Base-by-base conservation (phyloP, 768 basidiomycete genomes). In the Mycena chlorophos region DNA sequence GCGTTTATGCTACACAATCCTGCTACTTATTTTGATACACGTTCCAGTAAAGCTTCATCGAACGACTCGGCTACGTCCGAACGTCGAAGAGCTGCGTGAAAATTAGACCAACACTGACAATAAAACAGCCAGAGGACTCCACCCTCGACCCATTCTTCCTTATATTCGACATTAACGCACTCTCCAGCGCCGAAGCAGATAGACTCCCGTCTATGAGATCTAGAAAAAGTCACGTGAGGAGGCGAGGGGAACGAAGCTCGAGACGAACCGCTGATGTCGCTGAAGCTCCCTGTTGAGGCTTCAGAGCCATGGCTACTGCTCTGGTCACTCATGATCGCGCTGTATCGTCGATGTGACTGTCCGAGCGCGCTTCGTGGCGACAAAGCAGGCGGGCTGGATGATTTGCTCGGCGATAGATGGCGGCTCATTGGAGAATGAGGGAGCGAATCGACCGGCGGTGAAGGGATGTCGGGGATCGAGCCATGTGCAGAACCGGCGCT, bases 381-480 rank as follows among this genome's bases (percentile, higher is more conserved):
- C 1, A 85, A 63, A 1, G 80, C 77, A 17, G 85, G 83, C 5
- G 84, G 86, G 61, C 85, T 87, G 12, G 80, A 77, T 3, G 85
- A 84, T 64, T 87, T 85, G 58, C 73, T 75, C 1, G 78, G 70
- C 0, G 82, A 78, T 51, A 81, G 59, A 63, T 80, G 81, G 49
- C 76, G 73, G n/a, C 77, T 73, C 50, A 79, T 73, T 0, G 82
- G 84, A 3, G 83, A 76, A 54, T 79, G 77, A 4, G 75, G 73
- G 49, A 80, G 81, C 19, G 84, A 79, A 43, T 84, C 79, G 17
- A 80, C 67, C 6, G 85, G 77, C 19, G 87, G 85, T 0, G 90
- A 91, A 0, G 90, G 85, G 23, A 93, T 91, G 16, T 89, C 88
- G 1, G 88, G 89, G 30, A 91, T 88, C 0, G 91, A 93, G 17